phyloP scores from a whole-genome alignment of 805 yeast genomes.

The Candida adriatica region DNA sequence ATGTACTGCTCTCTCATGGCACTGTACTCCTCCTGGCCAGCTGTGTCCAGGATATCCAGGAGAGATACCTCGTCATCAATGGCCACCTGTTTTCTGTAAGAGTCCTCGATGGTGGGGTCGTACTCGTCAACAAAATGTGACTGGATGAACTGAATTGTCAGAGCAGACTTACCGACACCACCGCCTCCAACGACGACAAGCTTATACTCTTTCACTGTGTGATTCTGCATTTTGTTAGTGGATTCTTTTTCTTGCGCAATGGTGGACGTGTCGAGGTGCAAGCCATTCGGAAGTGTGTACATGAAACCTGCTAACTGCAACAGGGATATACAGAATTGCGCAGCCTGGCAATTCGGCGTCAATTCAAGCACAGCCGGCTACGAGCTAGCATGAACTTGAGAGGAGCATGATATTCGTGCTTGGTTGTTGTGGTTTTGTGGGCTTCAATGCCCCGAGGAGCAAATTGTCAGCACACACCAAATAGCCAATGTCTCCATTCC shows the following conservation, averaged over 20 bases:
- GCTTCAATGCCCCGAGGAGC: too few species aligned
- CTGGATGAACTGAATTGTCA: conserved; percentile 92
- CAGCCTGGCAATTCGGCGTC: too few species aligned
- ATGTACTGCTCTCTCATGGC: conserved; percentile 93
- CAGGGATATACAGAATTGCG: too few species aligned
- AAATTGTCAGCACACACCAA: too few species aligned
- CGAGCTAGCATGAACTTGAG: too few species aligned
- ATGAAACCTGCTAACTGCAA: too few species aligned
- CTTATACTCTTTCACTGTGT: conserved; percentile 67
- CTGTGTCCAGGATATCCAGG: conserved; percentile 90
- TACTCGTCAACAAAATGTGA: conserved; percentile 95
- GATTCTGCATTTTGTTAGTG: conserved; percentile 12
- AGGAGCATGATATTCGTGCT: too few species aligned
- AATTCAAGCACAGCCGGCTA: too few species aligned
- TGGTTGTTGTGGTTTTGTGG: too few species aligned
- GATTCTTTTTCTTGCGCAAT: not conserved
- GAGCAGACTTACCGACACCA: conserved; percentile 96
- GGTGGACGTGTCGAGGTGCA: too few species aligned
- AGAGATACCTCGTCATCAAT: conserved; percentile 74
- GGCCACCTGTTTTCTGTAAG: conserved; percentile 80
- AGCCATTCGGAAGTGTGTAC: too few species aligned
- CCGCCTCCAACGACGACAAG: conserved; percentile 98
- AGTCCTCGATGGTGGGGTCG: conserved; percentile 96
- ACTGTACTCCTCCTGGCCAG: conserved; percentile 95
- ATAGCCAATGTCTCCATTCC: too few species aligned